Conservation (phyloP, 1,139 yeast genomes). For the Suhomyces ambrosiae region DNA sequence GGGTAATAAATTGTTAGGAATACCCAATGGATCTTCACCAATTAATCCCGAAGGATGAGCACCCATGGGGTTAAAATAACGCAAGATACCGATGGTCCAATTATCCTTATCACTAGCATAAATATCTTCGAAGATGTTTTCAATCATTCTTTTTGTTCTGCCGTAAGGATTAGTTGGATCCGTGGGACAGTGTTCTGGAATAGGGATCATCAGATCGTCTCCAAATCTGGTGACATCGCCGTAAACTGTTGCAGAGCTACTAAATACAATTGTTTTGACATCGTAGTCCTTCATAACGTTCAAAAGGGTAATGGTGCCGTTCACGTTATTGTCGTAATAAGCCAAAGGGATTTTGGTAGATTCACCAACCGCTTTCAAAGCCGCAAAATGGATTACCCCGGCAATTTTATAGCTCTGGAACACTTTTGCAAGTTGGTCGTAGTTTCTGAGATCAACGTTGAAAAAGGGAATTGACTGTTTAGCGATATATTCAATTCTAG, state of each 20-base stretch:
- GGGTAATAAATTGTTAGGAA: slow-evolving; percentile 77
- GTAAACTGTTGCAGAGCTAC: slow-evolving; percentile 82
- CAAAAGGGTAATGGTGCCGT: slow-evolving; percentile 64
- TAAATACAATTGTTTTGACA: slow-evolving; percentile 68
- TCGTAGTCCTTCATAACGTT: slow-evolving; percentile 49
- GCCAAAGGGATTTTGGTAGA: slow-evolving; percentile 70
- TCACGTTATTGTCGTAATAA: slow-evolving; percentile 71
- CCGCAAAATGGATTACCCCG: slow-evolving; percentile 83
- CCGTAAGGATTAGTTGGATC: slow-evolving; percentile 83
- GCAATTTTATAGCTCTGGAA: slow-evolving; percentile 53
- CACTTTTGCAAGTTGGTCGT: slow-evolving; percentile 47
- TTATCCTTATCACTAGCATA: slow-evolving; percentile 43
- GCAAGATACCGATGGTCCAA: slow-evolving; percentile 67
- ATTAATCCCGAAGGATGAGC: slow-evolving; percentile 81
- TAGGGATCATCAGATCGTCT: slow-evolving; percentile 62
- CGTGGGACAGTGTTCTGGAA: slow-evolving; percentile 77
- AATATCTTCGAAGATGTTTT: slow-evolving; percentile 61
- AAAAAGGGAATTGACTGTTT: slow-evolving; percentile 55
- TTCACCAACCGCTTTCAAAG: slow-evolving; percentile 84
- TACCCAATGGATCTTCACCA: slow-evolving; percentile 81
- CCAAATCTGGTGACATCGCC: slow-evolving; percentile 80
- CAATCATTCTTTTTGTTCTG: slow-evolving; percentile 67
- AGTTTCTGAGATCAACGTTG: slow-evolving; percentile 61
- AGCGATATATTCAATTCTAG: slow-evolving; percentile 61
- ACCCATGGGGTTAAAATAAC: slow-evolving; percentile 84